A percentile compares a stretch with the other conserved stretches of the same genome.
phyloP scores from a whole-genome alignment of 352 stramenopile genomes.

The Phytophthora uliginosa region DNA sequence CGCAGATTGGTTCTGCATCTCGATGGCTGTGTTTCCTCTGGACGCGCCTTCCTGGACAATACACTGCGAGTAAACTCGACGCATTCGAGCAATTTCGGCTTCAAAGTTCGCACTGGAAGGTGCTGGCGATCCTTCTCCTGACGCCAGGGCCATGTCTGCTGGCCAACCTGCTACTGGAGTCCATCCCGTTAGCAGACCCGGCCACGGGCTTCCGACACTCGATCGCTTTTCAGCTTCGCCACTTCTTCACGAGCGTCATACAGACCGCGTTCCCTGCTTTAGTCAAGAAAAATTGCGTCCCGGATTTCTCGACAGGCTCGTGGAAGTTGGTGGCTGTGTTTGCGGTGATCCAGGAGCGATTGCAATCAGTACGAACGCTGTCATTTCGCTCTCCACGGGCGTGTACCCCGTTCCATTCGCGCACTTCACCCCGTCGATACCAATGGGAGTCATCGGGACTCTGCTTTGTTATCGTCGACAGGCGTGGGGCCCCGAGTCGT shows the following conservation, averaged over 20 bases:
- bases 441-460: constrained; percentile 5
- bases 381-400: constrained; percentile 10
- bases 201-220: constrained; percentile 8
- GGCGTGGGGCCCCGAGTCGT: background rate
- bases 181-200: constrained; percentile 25
- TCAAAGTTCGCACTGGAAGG: background rate
- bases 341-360: background rate
- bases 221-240: constrained; percentile 24
- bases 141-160: constrained; percentile 27
- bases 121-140: background rate
- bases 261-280: constrained; percentile 1
- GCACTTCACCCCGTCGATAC: constrained; percentile 7
- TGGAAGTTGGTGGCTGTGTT: constrained; percentile 11
- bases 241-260: constrained; percentile 12
- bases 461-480: constrained; percentile 6
- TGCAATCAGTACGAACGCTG: constrained; percentile 21
- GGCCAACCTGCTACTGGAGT: constrained; percentile 32
- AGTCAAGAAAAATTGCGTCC: constrained; percentile 29
- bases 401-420: constrained; percentile 45
- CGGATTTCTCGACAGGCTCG: constrained; percentile 9
- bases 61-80: constrained; percentile 19
- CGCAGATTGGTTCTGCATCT: background rate
- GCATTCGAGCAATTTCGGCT: constrained; percentile 16
- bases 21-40: background rate
- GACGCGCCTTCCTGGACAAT: constrained; percentile 4